Base-by-base conservation (phyloP, 768 basidiomycete species). In the Hericium erinaceus region DNA sequence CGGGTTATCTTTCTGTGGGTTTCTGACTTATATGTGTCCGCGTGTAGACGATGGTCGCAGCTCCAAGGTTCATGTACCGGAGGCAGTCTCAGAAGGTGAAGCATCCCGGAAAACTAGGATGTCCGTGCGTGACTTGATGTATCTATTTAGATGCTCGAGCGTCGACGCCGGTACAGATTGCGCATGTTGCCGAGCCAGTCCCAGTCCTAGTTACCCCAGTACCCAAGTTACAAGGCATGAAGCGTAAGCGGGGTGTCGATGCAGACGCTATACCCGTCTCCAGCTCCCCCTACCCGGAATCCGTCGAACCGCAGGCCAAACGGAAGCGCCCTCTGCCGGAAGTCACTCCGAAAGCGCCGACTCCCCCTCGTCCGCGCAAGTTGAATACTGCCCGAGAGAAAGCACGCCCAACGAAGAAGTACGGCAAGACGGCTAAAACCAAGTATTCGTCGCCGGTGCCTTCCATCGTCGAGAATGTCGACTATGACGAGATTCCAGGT, bases 401-500 rank as follows among this genome's bases (percentile, higher is more conserved):
- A 37, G 55, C 52, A 48, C 13, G 33, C 37, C 39, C 40, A 20
- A 53, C 39, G 54, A 63, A 63, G 57, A 61, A 55, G 11, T 61
- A 63, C 52, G 52, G 60, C 40, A 39, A 53, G 16, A 49, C 48
- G 22, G 53, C 48, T 24, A 61, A 61, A 37, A 16, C 44, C 28
- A 57, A 51, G 24, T 16, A 11, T 26, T 51, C 51, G 33, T 55
- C 61, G 55, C 52, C 57, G 20, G 39, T 37, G 20, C 53, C 16
- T 22, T 5, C 28, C 9, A 39, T 37, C 22, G 50, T 39, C 20
- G 26, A 46, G 39, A 51, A 53, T n/a, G 54, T 63, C 12, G 60
- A 63, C 28, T 63, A 59, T 51, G 62, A 63, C 39, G 58, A 61
- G 52, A 56, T 63, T 2, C 62, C 62, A 18, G 48, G 52, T 24